Evolutionary conservation across 176 grass and related monocot genomes (phyloP), one percentile per base, ranked within the genome.

Genomic region (Hordeum vulgare): DNA sequence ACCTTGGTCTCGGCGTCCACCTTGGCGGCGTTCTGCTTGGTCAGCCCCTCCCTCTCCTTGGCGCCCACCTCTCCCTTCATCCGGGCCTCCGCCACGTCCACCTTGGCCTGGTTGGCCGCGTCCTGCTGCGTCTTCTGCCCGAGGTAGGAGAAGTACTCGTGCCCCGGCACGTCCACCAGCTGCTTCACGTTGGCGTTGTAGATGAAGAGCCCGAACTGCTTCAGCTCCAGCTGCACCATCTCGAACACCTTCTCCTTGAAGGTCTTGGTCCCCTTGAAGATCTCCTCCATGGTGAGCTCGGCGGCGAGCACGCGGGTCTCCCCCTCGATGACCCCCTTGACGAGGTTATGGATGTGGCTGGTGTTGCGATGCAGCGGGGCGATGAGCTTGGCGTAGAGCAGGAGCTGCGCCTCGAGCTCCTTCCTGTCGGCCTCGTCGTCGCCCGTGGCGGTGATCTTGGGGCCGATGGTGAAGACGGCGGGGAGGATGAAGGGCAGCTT

Each of bases 381-480:
- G 68, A 97, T 97, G 76, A 94, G 91, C 66, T 89, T 94, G 42
- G 94, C 91, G 39, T 97, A 97, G 15, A 35, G 81, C 41, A 97
- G 74, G 29, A 97, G 94, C 34, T 69, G 77, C 89, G 81, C 3
- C 86, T 83, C 0, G 4, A 69, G 66, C 0, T 69, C 66, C 34
- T 39, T 10, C 65, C 12, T 68, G 65, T 39, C 65, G 4, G 65
- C 33, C 65, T 6, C 20, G 4, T 21, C 65, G 34, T 10, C 20
- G 20, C 34, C 9, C 20, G 8, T 14, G 21, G 82, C 71, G 33
- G 90, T 85, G 18, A 73, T 45, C 15, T 85, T 76, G 9, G 94
- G 94, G 17, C 94, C 94, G 54, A 97, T 92, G 75, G 94, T 97
- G 91, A 97, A 97, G 7, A 97, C 94, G 15, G 94, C 94, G 1